Percentiles rank a stretch among this genome's conserved stretches.
phyloP scores from a whole-genome alignment of 371 early-diverging fungal species.

The Quaeritorhiza haematococci region DNA sequence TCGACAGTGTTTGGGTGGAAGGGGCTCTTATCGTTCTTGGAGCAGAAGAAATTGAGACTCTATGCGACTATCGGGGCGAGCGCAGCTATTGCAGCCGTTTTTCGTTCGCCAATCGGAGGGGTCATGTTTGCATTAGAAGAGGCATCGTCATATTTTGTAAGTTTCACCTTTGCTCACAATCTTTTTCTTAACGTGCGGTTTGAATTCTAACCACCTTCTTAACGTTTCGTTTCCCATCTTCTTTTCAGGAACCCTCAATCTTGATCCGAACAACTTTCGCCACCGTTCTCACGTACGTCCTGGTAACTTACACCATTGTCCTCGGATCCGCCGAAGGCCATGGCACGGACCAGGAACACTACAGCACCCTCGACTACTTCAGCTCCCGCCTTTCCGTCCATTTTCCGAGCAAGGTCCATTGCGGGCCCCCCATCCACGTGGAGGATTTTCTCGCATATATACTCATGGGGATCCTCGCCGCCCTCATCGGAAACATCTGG shows the following conservation, averaged over 20 bases:
- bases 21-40: conserved; percentile 18
- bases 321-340: too few relatives aligned
- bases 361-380: too few relatives aligned
- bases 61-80: conserved; percentile 31
- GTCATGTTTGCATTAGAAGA: conserved; percentile 35
- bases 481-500: conserved; percentile 16
- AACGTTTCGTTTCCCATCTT: too few relatives aligned
- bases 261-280: not conserved
- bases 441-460: conserved; percentile 15
- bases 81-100: conserved; percentile 29
- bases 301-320: not conserved
- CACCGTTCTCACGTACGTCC: not conserved
- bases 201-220: too few relatives aligned
- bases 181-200: too few relatives aligned
- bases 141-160: conserved; percentile 25
- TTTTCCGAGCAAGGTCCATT: conserved; percentile 4
- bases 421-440: conserved; percentile 3
- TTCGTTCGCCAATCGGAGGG: conserved; percentile 30
- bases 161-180: too few relatives aligned
- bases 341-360: too few relatives aligned
- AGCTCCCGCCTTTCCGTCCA: too few relatives aligned
- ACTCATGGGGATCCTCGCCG: conserved; percentile 16
- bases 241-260: not conserved
- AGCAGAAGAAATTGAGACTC: conserved; percentile 15
- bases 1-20: conserved; percentile 3